phyloP scores from a whole-genome alignment of 805 yeast species.

The Candida sakaeoensis region DNA sequence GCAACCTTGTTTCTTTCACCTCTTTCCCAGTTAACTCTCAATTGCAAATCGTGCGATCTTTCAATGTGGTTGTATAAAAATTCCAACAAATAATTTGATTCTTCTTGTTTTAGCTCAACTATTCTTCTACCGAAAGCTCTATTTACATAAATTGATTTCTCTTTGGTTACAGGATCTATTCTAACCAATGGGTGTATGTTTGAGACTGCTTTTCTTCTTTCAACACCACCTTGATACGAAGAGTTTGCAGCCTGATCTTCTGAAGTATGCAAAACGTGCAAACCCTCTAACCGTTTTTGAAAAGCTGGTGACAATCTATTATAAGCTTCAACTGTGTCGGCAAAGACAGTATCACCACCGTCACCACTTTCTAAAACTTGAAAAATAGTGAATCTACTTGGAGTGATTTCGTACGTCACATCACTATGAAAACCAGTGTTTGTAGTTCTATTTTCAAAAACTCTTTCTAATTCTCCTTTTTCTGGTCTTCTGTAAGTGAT shows the following conservation, averaged over 20 bases:
- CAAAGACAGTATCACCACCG: slow-evolving; percentile 79
- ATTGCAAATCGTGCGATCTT: slow-evolving; percentile 55
- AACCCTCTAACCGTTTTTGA: slow-evolving; percentile 53
- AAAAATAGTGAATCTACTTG: slow-evolving; percentile 69
- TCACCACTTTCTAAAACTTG: slow-evolving; percentile 55
- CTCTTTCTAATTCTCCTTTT: slow-evolving; percentile 32
- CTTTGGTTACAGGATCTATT: slow-evolving; percentile 67
- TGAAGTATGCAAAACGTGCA: slow-evolving; percentile 68
- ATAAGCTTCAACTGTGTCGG: slow-evolving; percentile 70
- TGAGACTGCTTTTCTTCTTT: slow-evolving; percentile 60
- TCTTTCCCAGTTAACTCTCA: slow-evolving; percentile 70
- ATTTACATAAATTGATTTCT: slow-evolving; percentile 56
- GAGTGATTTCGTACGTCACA: slow-evolving; percentile 68
- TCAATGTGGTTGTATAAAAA: slow-evolving; percentile 54
- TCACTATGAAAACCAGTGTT: slow-evolving; percentile 66
- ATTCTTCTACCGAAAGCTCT: slow-evolving; percentile 62
- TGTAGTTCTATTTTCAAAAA: slow-evolving; percentile 31
- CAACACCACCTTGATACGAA: slow-evolving; percentile 53
- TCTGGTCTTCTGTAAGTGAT: slow-evolving; percentile 53
- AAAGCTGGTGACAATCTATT: slow-evolving; percentile 65
- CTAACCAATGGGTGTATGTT: slow-evolving; percentile 69
- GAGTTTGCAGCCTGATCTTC: slow-evolving; percentile 65
- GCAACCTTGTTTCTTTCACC: slow-evolving; percentile 50
- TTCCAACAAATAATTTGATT: slow-evolving; percentile 56
- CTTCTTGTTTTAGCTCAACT: slow-evolving; percentile 70